Conservation (phyloP, 768 basidiomycete genomes). For the Pulveroboletus sp. region DNA sequence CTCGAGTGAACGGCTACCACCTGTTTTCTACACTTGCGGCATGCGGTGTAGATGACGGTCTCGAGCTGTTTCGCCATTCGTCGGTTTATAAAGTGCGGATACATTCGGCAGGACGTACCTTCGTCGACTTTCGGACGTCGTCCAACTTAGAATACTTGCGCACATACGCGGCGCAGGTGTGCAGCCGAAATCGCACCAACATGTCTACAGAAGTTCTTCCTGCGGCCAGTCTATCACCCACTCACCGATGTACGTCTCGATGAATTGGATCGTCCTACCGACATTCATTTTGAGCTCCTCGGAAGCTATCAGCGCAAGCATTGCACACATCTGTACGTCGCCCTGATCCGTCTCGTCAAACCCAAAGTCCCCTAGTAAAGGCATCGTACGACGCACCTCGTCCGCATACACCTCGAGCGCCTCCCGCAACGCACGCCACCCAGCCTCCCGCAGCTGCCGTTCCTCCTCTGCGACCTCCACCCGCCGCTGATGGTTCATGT, state of each 20-base stretch:
- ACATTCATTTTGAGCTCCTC: slow-evolving; percentile 51
- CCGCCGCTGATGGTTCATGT: slow-evolving; percentile 22
- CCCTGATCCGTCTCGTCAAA: slow-evolving; percentile 43
- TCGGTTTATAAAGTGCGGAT: not conserved
- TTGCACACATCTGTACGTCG: slow-evolving; percentile 76
- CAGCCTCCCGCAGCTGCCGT: slow-evolving; percentile 45
- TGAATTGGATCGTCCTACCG: slow-evolving; percentile 45
- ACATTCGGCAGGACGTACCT: slow-evolving; percentile 36
- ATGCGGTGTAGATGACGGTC: slow-evolving; percentile 67
- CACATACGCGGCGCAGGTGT: slow-evolving; percentile 68
- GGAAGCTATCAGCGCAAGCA: slow-evolving; percentile 59
- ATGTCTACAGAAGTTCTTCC: slow-evolving; percentile 43
- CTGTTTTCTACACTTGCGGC: slow-evolving; percentile 66
- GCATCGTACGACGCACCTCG: slow-evolving; percentile 39
- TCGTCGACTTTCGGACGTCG: slow-evolving; percentile 48
- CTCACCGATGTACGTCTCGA: slow-evolving; percentile 74
- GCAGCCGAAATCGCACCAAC: slow-evolving; percentile 56
- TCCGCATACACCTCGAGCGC: slow-evolving; percentile 61
- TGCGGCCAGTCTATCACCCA: not conserved
- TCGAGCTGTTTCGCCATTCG: slow-evolving; percentile 46
- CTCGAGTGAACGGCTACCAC: slow-evolving; percentile 38
- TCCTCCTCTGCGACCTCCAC: slow-evolving; percentile 45
- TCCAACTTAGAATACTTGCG: slow-evolving; percentile 58
- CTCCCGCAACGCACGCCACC: slow-evolving; percentile 53
- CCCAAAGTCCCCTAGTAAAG: not conserved